Conservation (phyloP, 1,284 basidiomycete species). For the Ustilago bromivora region DNA sequence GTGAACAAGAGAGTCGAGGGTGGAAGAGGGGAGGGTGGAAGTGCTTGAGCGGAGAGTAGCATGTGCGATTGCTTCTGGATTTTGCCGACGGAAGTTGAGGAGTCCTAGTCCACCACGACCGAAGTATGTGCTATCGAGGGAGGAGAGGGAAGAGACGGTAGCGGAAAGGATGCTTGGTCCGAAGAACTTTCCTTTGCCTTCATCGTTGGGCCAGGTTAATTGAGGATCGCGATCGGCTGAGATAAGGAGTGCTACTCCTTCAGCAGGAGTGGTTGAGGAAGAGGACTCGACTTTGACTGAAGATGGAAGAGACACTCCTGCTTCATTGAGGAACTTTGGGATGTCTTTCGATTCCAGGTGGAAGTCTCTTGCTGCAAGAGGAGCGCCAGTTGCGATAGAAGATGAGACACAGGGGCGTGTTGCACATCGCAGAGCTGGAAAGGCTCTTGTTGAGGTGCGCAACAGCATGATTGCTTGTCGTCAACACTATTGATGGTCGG, state of each 20-base stretch:
- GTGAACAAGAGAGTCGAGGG: slow-evolving; percentile 22
- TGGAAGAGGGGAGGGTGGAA: background rate
- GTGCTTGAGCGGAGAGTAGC: slow-evolving; percentile 17
- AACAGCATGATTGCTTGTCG: slow-evolving; percentile 10
- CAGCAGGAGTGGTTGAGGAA: background rate
- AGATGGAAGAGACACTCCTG: slow-evolving; percentile 9
- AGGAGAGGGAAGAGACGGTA: slow-evolving; percentile 2
- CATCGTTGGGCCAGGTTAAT: slow-evolving; percentile 18
- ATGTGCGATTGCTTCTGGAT: slow-evolving; percentile 2
- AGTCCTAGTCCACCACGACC: slow-evolving; percentile 50
- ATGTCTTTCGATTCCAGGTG: slow-evolving; percentile 44
- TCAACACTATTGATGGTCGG: background rate
- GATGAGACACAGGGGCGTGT: background rate
- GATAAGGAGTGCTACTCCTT: slow-evolving; percentile 47
- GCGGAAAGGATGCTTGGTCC: slow-evolving; percentile 49
- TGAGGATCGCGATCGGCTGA: slow-evolving; percentile 49
- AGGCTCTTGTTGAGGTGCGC: slow-evolving; percentile 1
- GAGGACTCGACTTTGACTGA: slow-evolving; percentile 14
- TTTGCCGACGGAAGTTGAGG: slow-evolving; percentile 29
- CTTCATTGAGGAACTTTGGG: slow-evolving; percentile 28
- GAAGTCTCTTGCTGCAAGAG: slow-evolving; percentile 16
- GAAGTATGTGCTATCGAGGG: slow-evolving; percentile 34
- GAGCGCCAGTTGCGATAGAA: background rate
- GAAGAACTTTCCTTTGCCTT: slow-evolving; percentile 22
- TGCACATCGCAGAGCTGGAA: background rate